Percentiles rank a stretch among this genome's conserved stretches.
phyloP scores from a whole-genome alignment of 768 basidiomycete species.

The Suillus decipiens region DNA sequence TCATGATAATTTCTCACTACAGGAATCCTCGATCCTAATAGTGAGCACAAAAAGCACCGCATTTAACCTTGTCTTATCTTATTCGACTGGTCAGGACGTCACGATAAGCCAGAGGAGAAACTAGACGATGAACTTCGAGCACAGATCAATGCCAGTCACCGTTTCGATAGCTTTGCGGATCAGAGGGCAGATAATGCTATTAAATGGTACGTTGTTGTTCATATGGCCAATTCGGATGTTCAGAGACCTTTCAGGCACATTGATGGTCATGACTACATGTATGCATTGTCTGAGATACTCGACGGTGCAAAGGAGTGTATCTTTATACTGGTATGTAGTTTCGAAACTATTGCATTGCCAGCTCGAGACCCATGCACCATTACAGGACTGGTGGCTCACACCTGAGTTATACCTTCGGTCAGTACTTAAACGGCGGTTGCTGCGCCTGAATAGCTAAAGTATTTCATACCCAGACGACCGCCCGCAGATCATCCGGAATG shows the following conservation, averaged over 20 bases:
- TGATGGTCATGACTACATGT: slow-evolving; percentile 97
- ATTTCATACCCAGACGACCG: slow-evolving; percentile 52
- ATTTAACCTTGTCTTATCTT: not conserved
- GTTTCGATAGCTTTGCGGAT: slow-evolving; percentile 83
- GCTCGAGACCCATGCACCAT: slow-evolving; percentile 7
- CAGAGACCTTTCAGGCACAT: slow-evolving; percentile 58
- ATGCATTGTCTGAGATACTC: slow-evolving; percentile 90
- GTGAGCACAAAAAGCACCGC: slow-evolving; percentile 23
- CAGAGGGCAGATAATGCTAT: slow-evolving; percentile 69
- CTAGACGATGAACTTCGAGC: slow-evolving; percentile 68
- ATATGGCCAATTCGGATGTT: not conserved
- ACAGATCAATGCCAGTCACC: slow-evolving; percentile 75
- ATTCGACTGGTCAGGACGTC: slow-evolving; percentile 46
- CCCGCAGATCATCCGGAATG: slow-evolving; percentile 84
- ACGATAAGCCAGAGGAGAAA: slow-evolving; percentile 76
- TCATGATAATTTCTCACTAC: not conserved
- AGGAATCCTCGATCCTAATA: slow-evolving; percentile 37
- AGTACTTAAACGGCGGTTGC: not conserved
- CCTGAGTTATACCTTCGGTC: slow-evolving; percentile 90
- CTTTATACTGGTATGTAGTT: slow-evolving; percentile 70
- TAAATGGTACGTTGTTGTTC: slow-evolving; percentile 64
- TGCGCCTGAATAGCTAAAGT: slow-evolving; percentile 9
- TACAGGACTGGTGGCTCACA: slow-evolving; percentile 89
- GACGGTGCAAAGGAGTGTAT: slow-evolving; percentile 80
- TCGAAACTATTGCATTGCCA: not conserved